Base-by-base conservation (phyloP, 208 protist species). In the Crithidia brevicula region DNA sequence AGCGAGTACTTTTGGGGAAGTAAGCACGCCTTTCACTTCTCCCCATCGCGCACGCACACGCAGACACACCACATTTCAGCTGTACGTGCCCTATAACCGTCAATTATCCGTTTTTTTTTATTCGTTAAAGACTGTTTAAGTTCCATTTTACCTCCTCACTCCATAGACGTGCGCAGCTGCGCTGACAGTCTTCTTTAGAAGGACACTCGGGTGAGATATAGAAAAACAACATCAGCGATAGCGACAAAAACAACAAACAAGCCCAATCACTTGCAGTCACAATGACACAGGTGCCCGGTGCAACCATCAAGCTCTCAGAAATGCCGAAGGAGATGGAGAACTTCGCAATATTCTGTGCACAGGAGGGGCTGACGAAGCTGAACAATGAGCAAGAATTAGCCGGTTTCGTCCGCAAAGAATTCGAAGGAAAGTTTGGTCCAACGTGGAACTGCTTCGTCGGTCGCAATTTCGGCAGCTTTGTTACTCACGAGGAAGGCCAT, bases 361-460 rank as follows among this genome's bases (percentile, higher is more conserved):
- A 95, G 30, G 87, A 98, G 66, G 98, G 99, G 5, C 81, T 99
- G 8, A 98, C 98, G 53, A 98, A 99, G 65, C 93, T 96, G 82
- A 99, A 98, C 79, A 98, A 98, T 45, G 98, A 99, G 71, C 99
- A 99, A 71, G 99, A 99, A 74, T 98, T 99, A 43, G 99, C 99
- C 4, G 93, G 95, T 3, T 97, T 98, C 79, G 98, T 99, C 70
- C 99, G 99, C 81, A 99, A 99, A 77, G 98, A 98, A 73, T 99
- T 99, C 71, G 98, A 99, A 79, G 97, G 96, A 40, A 99, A 98
- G 74, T 99, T 99, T 79, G 93, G 97, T 67, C 97, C 98, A 1
- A 99, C 98, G 30, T 99, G 98, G 98, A 99, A 99, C 85, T 99
- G 98, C 88, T 99, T 99, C 81, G 98, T 99, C 25, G 99, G 99